Base-by-base conservation (phyloP, 2,329 filamentous ascomycete species). In the Sclerotinia borealis region DNA sequence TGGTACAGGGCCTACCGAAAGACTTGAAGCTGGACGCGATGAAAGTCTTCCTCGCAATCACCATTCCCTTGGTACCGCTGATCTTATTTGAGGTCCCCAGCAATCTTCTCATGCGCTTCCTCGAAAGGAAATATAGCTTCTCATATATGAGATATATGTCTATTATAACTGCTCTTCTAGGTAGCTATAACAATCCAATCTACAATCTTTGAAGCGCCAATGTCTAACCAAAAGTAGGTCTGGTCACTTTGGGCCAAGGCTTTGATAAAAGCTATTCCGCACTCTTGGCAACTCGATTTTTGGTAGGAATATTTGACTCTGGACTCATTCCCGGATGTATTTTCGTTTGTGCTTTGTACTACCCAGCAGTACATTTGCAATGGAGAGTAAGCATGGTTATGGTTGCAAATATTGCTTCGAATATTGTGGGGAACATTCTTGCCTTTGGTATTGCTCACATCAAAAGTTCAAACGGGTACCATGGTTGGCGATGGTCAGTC, bases 401-500 rank as follows among this genome's bases (percentile, higher is more conserved):
- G 71, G 75, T 75, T 67, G 77, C 76, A 27, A 77, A 77, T 1
- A 73, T 78, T 4, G 61, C 67, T 37, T 68, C 69, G 4, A 72
- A 66, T 31, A 69, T 70, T 6, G 65, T 68, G 6, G 67, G 65
- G 0, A 71, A 70, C 25, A 69, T 73, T 25, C 56, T 68, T 1
- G 67, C 67, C 2, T 64, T 63, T 45, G 63, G 61, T 17, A 67
- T 68, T 58, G 65, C 68, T 6, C 54, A 64, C 62, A 91, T 49
- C 96, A 95, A 79, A 92, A 96, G 74, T 81, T 96, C 3, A 91
- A 67, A 67, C 48, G 52, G 61, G 17, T 65, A 64, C 92, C 49
- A 64, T 89, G 2, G 87, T 86, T 66, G 86, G 90, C 77, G 84
- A 85, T 34, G 88, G 86, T 76, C 39, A 61, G 61, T 54, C 41